Base-by-base conservation (phyloP, 2,329 filamentous ascomycete genomes). In the Xylaria sp. region DNA sequence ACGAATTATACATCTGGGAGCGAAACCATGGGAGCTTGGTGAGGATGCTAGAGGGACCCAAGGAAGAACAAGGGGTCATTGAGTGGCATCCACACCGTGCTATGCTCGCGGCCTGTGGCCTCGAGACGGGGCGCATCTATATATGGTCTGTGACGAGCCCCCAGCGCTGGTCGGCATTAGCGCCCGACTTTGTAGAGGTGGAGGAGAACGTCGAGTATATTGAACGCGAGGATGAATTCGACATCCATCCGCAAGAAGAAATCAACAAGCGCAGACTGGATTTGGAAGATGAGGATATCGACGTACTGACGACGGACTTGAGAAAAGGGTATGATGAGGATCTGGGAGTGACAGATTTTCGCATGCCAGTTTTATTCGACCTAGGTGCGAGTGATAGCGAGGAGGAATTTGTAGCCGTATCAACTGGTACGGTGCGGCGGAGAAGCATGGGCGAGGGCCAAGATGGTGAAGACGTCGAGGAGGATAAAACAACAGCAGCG, bases 1-100 rank as follows among this genome's bases (percentile, higher is more conserved):
- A 97, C 74, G 95, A 99, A 79, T 92, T 99, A 70, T 98, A 98
- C 80, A 94, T 98, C 31, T 98, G 95, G 96, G 96, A 99, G 81
- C 89, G 96, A 61, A 92, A 91, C 63, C 93, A 96, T 75, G 96
- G 96, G 57, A 97, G 93, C 79, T 82, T 99, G 64, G 94, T 97
- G 60, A 96, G 97, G 79, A 99, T 99, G 83, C 85, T 99, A 44
- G 96, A 99, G 78, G 95, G 96, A 0, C 94, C 95, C 1, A 96
- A 96, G 75, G 96, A 99, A 80, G 96, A 99, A 79, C 89, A 98
- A 68, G 95, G 95, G 0, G 92, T 96, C 4, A 94, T 99, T 29
- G 96, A 99, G 81, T 99, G 96, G 96, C 96, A 99, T 77, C 96
- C 96, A 0, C 89, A 90, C 68, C 88, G 92, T 33, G 92, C 96